Conservation (phyloP, 1,139 yeast genomes). For the Scheffersomyces segobiensis region DNA sequence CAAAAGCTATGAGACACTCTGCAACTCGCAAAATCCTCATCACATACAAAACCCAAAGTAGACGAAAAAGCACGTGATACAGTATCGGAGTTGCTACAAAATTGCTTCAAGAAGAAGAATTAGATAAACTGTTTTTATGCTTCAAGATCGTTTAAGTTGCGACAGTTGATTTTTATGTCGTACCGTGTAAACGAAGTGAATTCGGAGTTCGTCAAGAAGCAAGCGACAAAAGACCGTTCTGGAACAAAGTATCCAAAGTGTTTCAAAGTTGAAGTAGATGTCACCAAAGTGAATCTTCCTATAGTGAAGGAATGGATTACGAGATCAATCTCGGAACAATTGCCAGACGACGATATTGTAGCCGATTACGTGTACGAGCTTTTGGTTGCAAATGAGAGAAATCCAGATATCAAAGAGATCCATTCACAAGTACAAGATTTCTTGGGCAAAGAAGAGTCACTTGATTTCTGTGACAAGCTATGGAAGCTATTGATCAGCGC, state of each 20-base stretch:
- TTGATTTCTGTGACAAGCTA: constrained; percentile 33
- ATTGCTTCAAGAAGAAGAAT: constrained; percentile 1
- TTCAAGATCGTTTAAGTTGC: neutral
- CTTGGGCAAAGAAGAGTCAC: constrained; percentile 36
- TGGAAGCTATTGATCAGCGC: constrained; percentile 45
- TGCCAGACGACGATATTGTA: constrained; percentile 51
- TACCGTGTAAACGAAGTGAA: constrained; percentile 18
- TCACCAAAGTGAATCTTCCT: constrained; percentile 32
- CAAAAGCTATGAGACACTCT: neutral
- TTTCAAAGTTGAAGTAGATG: constrained; percentile 26
- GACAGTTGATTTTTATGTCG: constrained; percentile 12
- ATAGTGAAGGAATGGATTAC: constrained; percentile 39
- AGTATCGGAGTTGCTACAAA: constrained; percentile 1
- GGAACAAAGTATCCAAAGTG: constrained; percentile 13
- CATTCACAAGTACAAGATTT: constrained; percentile 41
- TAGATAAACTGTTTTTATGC: neutral
- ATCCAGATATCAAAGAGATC: constrained; percentile 36
- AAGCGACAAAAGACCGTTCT: constrained; percentile 10
- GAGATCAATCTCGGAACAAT: constrained; percentile 24
- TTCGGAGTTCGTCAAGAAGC: constrained; percentile 12
- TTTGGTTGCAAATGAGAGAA: constrained; percentile 19
- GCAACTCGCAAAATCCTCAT: neutral
- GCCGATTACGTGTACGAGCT: constrained; percentile 42
- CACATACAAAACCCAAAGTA: neutral
- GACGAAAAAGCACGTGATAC: neutral